Conservation (phyloP, 2,329 filamentous ascomycete species). For the Aspergillus costaricaensis region DNA sequence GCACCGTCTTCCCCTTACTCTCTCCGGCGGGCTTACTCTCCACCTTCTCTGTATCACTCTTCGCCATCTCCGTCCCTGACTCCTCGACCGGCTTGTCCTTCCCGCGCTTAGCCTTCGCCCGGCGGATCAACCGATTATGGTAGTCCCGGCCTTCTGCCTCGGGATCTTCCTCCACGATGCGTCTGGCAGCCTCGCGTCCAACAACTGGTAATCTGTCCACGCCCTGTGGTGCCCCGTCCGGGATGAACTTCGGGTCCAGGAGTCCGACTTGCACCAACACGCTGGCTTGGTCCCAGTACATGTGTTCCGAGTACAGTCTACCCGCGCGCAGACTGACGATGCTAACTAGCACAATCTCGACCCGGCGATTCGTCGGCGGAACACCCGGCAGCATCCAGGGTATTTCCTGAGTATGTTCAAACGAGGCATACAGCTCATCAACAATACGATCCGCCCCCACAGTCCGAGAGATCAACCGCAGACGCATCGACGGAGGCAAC, state of each 20-base stretch:
- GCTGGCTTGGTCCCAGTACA: conserved; percentile 65
- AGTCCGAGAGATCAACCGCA: conserved; percentile 60
- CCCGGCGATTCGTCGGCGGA: conserved; percentile 56
- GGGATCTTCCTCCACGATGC: conserved; percentile 43
- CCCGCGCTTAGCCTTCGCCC: conserved; percentile 24
- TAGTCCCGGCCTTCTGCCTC: conserved; percentile 38
- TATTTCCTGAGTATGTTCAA: conserved; percentile 58
- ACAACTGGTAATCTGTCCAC: conserved; percentile 44
- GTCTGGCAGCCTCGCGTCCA: conserved; percentile 42
- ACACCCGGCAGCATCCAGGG: conserved; percentile 63
- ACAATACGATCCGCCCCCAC: conserved; percentile 61
- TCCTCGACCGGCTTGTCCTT: conserved; percentile 23
- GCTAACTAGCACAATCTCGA: conserved; percentile 59
- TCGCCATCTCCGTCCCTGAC: conserved; percentile 26
- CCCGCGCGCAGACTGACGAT: conserved; percentile 58
- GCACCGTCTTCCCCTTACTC: conserved; percentile 27
- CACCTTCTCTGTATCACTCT: conserved; percentile 23
- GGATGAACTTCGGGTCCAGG: conserved; percentile 58
- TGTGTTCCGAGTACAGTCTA: conserved; percentile 57
- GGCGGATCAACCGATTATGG: conserved; percentile 36
- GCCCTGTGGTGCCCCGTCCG: conserved; percentile 46
- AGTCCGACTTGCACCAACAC: conserved; percentile 62
- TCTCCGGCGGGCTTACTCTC: conserved; percentile 6
- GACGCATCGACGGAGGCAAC: conserved; percentile 53
- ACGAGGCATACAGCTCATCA: conserved; percentile 60